Base-by-base conservation (phyloP, 2,329 filamentous ascomycete species). In the Diaporthe batatas region DNA sequence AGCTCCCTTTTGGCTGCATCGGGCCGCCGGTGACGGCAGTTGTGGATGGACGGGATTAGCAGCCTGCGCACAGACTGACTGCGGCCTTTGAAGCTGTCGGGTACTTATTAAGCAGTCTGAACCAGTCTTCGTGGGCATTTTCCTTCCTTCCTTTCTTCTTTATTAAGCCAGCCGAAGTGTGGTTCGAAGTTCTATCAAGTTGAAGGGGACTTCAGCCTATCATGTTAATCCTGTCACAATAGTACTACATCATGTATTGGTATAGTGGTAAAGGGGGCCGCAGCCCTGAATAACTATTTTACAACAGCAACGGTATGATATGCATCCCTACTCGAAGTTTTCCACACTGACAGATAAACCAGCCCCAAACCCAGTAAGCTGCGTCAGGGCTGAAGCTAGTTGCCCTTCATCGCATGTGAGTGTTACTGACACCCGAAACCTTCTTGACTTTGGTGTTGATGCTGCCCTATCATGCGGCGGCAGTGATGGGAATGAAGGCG, bases 401-500 rank as follows among this genome's bases (percentile, higher is more conserved):
- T 64, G 59, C 16, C 25, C 59, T 1, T 64, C 25, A 23, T 64
- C 59, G 42, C 59, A 64, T 34, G 59, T 64, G 18, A 64, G 42
- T 34, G 59, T n/a, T 34, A 64, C 34, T 16, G 59, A 64, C 23
- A 64, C 25, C 10, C 42, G 42, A 6, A 64, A 49, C 59, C n/a
- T 64, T 16, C 25, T 49, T 11, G 59, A 49, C 58, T 62, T 62
- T 34, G 42, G 39, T 64, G 39, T 25, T 47, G 39, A 18, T 14
- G 59, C 11, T 49, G 59, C 49, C 42, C 10, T 25, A 34, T 47
- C 25, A 32, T 64, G 42, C 34, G 59, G 25, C 10, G 29, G 18
- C 18, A 49, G 59, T 49, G 59, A 64, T 47, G 59, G 59, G 42
- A 49, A 64, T 32, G 58, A 64, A 32, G 42, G 58, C 32, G 58